Conservation (phyloP, 1,284 basidiomycete genomes). For the Jaminaea rosea region DNA sequence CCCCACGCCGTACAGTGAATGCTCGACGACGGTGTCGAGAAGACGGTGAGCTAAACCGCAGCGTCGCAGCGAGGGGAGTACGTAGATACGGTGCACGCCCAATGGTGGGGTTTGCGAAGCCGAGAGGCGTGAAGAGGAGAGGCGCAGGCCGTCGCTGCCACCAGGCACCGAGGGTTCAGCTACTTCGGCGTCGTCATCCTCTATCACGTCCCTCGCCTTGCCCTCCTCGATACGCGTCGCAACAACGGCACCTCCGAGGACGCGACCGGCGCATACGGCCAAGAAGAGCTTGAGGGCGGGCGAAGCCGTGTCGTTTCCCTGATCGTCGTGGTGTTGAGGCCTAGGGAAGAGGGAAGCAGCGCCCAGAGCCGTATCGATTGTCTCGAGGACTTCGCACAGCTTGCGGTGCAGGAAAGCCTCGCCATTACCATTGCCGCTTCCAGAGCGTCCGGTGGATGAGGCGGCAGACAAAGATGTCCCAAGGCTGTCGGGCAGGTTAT, state of each 20-base stretch:
- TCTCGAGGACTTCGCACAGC: constrained; percentile 17
- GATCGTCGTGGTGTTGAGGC: constrained; percentile 2
- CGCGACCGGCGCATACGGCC: constrained; percentile 18
- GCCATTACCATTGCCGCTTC: neutral
- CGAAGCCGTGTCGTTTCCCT: neutral
- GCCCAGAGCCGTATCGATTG: constrained; percentile 31
- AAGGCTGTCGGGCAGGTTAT: neutral
- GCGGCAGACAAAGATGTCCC: neutral
- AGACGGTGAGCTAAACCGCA: constrained; percentile 22
- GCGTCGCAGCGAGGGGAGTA: constrained; percentile 22
- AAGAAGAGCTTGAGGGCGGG: constrained; percentile 24
- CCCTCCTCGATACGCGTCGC: constrained; percentile 2
- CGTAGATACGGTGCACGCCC: constrained; percentile 32
- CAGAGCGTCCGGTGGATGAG: neutral
- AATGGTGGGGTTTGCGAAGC: constrained; percentile 21
- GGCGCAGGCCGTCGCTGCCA: neutral
- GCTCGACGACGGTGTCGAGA: constrained; percentile 26
- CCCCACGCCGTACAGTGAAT: constrained; percentile 29
- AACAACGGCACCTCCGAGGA: constrained; percentile 20
- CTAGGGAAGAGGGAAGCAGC: constrained; percentile 15
- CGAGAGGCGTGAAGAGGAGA: constrained; percentile 11
- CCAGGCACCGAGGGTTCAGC: neutral
- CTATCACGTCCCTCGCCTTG: constrained; percentile 4
- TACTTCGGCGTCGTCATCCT: constrained; percentile 21
- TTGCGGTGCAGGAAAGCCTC: neutral